A percentile compares a stretch with the other conserved stretches of the same genome.
These are phyloP conservation scores for Trichoderma virens DNA, from an alignment of 495 filamentous ascomycete species.

Conservation along the genomic window DNA sequence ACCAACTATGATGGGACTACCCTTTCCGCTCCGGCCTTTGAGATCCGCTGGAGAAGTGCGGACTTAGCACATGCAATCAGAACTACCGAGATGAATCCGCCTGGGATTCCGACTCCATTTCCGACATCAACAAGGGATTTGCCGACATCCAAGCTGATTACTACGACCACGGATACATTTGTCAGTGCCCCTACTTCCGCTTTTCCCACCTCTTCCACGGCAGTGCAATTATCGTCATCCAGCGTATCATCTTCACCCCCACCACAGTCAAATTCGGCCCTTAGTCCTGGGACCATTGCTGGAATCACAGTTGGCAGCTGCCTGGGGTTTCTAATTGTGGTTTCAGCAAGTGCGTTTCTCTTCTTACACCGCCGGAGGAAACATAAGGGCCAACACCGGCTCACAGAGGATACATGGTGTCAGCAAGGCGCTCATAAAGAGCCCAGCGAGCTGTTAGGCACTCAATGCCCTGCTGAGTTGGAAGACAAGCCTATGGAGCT, in stretches of 20 bases:
- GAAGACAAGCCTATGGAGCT: neutral
- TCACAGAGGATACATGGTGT: neutral
- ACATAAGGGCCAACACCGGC: neutral
- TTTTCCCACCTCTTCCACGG: neutral
- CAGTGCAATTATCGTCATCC: neutral
- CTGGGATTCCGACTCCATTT: neutral
- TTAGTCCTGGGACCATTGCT: neutral
- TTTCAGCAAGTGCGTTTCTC: neutral
- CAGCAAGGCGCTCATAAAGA: neutral
- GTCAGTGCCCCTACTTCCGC: neutral
- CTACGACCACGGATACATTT: neutral
- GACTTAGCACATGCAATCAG: neutral
- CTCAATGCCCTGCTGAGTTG: neutral
- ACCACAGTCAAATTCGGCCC: neutral
- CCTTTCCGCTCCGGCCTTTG: slow-evolving; percentile 3
- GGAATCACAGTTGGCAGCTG: slow-evolving; percentile 3
- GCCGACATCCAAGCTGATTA: neutral
- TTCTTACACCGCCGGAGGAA: neutral
- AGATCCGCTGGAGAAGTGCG: slow-evolving; percentile 10
- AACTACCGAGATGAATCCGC: neutral
- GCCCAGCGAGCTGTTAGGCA: neutral
- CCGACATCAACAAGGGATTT: neutral
- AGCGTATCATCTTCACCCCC: neutral
- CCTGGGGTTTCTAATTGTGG: neutral
- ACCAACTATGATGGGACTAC: neutral